Base-by-base conservation (phyloP, 345 rosid genomes). In the Murraya koenigii region DNA sequence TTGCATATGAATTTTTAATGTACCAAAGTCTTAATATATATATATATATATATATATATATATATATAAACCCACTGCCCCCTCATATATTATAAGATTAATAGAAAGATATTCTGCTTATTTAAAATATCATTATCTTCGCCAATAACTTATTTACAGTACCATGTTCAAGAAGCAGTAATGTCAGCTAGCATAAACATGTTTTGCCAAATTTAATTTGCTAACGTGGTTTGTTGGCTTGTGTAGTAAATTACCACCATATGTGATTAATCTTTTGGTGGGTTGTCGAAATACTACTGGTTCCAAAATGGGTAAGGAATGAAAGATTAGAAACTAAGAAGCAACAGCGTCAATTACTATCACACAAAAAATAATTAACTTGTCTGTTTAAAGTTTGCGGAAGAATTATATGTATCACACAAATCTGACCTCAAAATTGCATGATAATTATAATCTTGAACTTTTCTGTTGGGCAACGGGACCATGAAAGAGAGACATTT, bases 401-500 rank as follows among this genome's bases (percentile, higher is more conserved):
- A n/a, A 23, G 65, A 72, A 72, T n/a, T 44, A 44, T 44, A 44
- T 35, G 49, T 35, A 22, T 72, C 9, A 23, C 66, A 38, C 25
- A 38, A 39, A 73, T 19, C 19, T 13, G 49, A 35, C 14, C 33
- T 73, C 13, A 71, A 56, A 56, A 71, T 58, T 36, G 54, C 66
- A 72, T 72, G 76, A 59, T 7, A 64, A 19, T 7, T 20, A 20
- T 19, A 25, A 19, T 26, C 38, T 28, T 72, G 36, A 72, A 72
- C 7, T 35, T 55, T 62, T 60, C n/a, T 60, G 41, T 62, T 80
- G 65, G 71, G 74, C 72, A 76, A 77, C 68, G 59, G 55, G 71
- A 78, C 75, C 63, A 71, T 77, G 84, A 77, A 66, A 77, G 78
- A n/a, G 87, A 80, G 78, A 32, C 49, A 44, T 13, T 64, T 25